These are phyloP conservation scores for Fonsecaea monophora DNA, from an alignment of 2,329 filamentous ascomycete species.

Conservation along the genomic window DNA sequence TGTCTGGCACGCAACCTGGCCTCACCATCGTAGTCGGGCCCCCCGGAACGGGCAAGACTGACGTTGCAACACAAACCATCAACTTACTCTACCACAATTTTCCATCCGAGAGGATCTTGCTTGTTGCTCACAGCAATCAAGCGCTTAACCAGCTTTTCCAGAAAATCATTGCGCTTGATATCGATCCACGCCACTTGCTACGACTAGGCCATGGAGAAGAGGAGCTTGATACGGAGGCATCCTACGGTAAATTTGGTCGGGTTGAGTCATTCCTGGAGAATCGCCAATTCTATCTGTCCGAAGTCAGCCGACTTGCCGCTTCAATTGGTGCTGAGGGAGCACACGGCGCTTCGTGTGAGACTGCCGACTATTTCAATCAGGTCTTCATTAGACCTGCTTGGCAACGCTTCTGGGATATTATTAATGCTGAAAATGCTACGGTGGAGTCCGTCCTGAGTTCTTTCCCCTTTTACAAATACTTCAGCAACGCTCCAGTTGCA, in stretches of 20 bases:
- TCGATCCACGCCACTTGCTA: constrained; percentile 91
- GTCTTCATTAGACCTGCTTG: constrained; percentile 90
- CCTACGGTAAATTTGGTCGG: constrained; percentile 91
- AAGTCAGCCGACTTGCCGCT: constrained; percentile 84
- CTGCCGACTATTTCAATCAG: constrained; percentile 92
- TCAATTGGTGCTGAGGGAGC: constrained; percentile 88
- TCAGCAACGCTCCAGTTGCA: constrained; percentile 78
- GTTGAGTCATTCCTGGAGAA: constrained; percentile 96
- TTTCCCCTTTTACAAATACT: constrained; percentile 90
- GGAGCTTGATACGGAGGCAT: constrained; percentile 82
- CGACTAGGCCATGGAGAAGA: constrained; percentile 95
- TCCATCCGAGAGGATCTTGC: constrained; percentile 84
- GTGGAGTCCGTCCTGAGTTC: constrained; percentile 69
- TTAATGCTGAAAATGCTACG: constrained; percentile 63
- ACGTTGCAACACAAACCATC: constrained; percentile 97
- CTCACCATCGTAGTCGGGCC: constrained; percentile 93
- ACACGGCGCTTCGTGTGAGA: constrained; percentile 96
- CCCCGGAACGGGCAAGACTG: constrained; percentile 97
- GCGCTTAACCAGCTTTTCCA: constrained; percentile 96
- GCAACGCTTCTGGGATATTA: constrained; percentile 78
- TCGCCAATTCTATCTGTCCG: constrained; percentile 74
- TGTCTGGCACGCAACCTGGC: constrained; percentile 91
- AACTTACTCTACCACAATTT: constrained; percentile 99
- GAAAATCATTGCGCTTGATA: constrained; percentile 95
- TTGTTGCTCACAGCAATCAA: constrained; percentile 97